phyloP scores from a whole-genome alignment of 2,329 filamentous ascomycete species.

The Ceratocystis harringtonii region DNA sequence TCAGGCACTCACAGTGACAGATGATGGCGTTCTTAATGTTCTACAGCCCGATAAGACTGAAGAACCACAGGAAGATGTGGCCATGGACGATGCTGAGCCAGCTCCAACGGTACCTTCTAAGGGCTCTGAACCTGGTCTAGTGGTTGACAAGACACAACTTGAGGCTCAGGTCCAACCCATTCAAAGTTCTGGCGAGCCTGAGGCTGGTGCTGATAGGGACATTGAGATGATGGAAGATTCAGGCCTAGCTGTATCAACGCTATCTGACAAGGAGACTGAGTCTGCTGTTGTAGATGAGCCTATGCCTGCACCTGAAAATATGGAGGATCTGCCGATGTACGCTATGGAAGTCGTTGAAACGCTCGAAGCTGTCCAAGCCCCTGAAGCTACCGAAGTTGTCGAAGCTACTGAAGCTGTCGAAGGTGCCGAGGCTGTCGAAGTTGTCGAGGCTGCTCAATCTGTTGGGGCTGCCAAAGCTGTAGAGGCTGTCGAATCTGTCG shows the following conservation, averaged over 20 bases:
- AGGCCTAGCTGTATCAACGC: neutral
- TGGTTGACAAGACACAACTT: neutral
- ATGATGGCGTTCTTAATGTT: neutral
- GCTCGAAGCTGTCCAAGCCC: too few relatives aligned
- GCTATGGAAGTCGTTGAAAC: too few relatives aligned
- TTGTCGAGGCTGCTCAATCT: too few relatives aligned
- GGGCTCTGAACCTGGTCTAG: neutral
- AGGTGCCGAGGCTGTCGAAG: too few relatives aligned
- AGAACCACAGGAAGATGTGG: slow-evolving; percentile 1
- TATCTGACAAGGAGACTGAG: too few relatives aligned
- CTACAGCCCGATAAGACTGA: neutral
- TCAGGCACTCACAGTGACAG: neutral
- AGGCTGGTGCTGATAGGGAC: neutral
- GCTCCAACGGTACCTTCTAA: neutral
- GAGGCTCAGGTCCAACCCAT: neutral
- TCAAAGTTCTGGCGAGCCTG: neutral
- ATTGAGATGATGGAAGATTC: neutral
- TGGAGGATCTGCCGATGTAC: too few relatives aligned
- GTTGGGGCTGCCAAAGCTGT: too few relatives aligned
- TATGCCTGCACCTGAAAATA: too few relatives aligned
- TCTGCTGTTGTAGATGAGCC: too few relatives aligned
- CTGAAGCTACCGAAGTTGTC: too few relatives aligned
- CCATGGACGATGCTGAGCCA: neutral
- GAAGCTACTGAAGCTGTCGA: too few relatives aligned
- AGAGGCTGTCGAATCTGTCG: too few relatives aligned